Conservation (phyloP, 202 grass and related monocot species). For the Schoenoplectus tabernaemontani region DNA sequence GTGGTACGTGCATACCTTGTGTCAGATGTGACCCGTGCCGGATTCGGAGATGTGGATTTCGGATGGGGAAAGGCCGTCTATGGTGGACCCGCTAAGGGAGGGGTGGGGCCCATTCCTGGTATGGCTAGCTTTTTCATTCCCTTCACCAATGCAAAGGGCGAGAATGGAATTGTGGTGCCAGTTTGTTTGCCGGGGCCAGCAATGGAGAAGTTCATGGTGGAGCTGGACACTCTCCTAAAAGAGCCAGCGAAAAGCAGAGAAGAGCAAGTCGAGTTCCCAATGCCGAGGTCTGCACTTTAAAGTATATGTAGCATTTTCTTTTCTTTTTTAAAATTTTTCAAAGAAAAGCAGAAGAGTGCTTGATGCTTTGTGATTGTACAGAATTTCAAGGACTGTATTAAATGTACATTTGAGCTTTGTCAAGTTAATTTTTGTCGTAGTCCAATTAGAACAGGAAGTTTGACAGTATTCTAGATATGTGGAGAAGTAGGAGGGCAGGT, state of each 20-base stretch:
- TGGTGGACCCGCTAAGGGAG: conserved; percentile 66
- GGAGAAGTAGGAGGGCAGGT: too few species aligned
- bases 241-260: not conserved
- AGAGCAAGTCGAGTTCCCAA: not conserved
- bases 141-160: conserved; percentile 54
- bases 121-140: conserved; percentile 72
- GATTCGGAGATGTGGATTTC: conserved; percentile 78
- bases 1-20: conserved; percentile 69
- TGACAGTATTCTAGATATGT: too few species aligned
- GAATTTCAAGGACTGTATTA: too few species aligned
- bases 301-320: too few species aligned
- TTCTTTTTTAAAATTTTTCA: too few species aligned
- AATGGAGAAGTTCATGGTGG: conserved; percentile 62
- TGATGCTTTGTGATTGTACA: too few species aligned
- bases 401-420: too few species aligned
- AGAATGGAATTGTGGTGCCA: conserved; percentile 60
- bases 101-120: conserved; percentile 75
- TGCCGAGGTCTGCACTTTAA: conserved; percentile 17
- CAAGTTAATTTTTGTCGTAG: too few species aligned
- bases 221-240: conserved; percentile 37
- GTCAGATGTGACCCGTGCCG: conserved; percentile 72
- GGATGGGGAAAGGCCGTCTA: conserved; percentile 77
- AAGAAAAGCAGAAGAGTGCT: too few species aligned
- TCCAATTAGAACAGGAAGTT: too few species aligned
- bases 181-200: conserved; percentile 56